These are phyloP conservation scores for Starmerella floris DNA, from an alignment of 805 yeast species.

Conservation along the genomic window DNA sequence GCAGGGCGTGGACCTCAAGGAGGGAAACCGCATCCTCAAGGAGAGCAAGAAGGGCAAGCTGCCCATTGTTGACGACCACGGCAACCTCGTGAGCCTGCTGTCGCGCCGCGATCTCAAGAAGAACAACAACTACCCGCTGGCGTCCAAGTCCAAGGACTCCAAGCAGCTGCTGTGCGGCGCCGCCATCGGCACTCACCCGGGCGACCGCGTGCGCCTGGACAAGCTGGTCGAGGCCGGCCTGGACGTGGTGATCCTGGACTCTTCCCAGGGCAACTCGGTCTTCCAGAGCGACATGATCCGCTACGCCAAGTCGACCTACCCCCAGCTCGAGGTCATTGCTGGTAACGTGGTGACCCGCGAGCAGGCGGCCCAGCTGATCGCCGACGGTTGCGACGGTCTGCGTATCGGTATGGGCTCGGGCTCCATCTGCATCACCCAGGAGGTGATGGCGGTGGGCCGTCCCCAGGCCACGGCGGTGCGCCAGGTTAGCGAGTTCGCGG, in stretches of 20 bases:
- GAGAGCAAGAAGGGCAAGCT: conserved; percentile 93
- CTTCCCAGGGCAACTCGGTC: conserved; percentile 93
- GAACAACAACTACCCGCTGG: conserved; percentile 84
- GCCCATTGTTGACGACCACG: conserved; percentile 71
- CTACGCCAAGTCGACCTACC: conserved; percentile 72
- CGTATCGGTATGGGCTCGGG: conserved; percentile 99
- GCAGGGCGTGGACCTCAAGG: conserved; percentile 64
- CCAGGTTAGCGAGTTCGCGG: conserved; percentile 86
- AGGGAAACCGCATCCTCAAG: conserved; percentile 85
- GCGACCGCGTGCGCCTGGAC: conserved; percentile 72
- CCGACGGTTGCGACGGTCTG: conserved; percentile 94
- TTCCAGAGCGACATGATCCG: conserved; percentile 89
- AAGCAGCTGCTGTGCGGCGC: conserved; percentile 98
- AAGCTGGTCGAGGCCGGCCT: conserved; percentile 89
- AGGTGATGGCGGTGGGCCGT: conserved; percentile 99
- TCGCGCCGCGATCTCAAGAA: conserved; percentile 95
- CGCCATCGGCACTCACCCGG: conserved; percentile 86
- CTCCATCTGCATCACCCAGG: conserved; percentile 97
- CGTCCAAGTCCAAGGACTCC: conserved; percentile 82
- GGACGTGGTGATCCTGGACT: conserved; percentile 90
- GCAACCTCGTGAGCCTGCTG: conserved; percentile 71
- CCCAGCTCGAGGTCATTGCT: conserved; percentile 78
- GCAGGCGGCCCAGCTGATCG: conserved; percentile 90
- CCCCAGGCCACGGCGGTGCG: conserved; percentile 99
- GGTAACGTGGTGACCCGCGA: conserved; percentile 99